phyloP scores from a whole-genome alignment of 371 early-diverging fungal genomes.

The Circinella umbellata region DNA sequence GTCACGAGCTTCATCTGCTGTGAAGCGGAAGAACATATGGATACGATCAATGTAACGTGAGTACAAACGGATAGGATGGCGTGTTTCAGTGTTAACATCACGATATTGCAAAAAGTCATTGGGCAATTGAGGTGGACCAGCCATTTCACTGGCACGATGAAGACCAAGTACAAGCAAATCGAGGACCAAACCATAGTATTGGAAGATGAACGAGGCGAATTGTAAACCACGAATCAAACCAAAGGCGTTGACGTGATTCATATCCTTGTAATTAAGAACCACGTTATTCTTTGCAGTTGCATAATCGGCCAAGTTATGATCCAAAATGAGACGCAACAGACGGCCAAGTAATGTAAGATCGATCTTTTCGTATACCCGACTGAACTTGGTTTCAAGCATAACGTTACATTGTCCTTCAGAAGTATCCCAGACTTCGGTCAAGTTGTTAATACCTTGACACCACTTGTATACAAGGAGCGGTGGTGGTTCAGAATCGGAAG shows the following conservation, averaged over 20 bases:
- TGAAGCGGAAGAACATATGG: constrained; percentile 94
- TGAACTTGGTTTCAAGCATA: constrained; percentile 92
- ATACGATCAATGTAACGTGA: constrained; percentile 93
- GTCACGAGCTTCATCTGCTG: constrained; percentile 93
- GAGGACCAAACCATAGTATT: constrained; percentile 96
- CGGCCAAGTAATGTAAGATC: constrained; percentile 97
- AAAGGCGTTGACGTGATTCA: constrained; percentile 97
- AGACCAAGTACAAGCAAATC: constrained; percentile 97
- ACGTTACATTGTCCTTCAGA: constrained; percentile 92
- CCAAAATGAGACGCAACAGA: constrained; percentile 93
- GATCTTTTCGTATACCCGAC: constrained; percentile 95
- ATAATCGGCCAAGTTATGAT: constrained; percentile 99
- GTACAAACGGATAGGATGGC: constrained; percentile 98
- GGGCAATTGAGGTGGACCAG: constrained; percentile 92
- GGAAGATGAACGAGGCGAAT: constrained; percentile 97
- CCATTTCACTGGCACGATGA: constrained; percentile 95
- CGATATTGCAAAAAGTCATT: constrained; percentile 98
- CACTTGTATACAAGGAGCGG: constrained; percentile 97
- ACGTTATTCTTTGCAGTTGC: constrained; percentile 99
- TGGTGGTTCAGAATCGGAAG: constrained; percentile 96
- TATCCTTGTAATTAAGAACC: constrained; percentile 98
- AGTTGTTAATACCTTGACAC: constrained; percentile 97
- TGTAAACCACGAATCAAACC: constrained; percentile 99
- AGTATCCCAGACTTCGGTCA: constrained; percentile 95
- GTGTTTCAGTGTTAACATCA: constrained; percentile 89